Base-by-base conservation (phyloP, 805 yeast species). In the Nakazawaea ishiwadae region DNA sequence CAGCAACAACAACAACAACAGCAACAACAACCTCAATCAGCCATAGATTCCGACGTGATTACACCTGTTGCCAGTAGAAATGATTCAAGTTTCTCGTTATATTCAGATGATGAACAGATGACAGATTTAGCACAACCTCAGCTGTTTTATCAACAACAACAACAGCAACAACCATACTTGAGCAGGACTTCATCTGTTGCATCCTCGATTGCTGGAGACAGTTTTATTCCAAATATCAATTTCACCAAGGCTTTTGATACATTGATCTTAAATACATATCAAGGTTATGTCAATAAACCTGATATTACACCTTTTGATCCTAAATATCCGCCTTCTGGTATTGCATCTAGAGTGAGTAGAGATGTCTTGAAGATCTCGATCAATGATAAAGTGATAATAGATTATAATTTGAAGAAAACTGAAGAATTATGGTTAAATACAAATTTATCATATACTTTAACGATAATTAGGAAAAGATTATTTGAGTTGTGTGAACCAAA, bases 281-380 rank as follows among this genome's bases (percentile, higher is more conserved):
- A 73, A 39, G 51, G 61, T 7, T 65, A 73, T 42, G 69, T 74
- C 12, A 66, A 66, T 36, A 77, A 72, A 50, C 88, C 89, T 5
- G 73, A 77, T 26, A 65, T 71, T 6, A 81, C 90, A 0, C 90
- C 90, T 0, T 82, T 82, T 53, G 80, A 80, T 48, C 72, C 75
- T 14, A 55, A 66, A 31, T 73, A 73, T 51, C 89, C 88, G 6
- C 88, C 89, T 0, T 69, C 81, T 1, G 88, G 88, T 1, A 69
- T 82, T 3, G 66, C 80, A 16, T 77, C 78, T 31, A 68, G 69
- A 40, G 81, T 80, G 0, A 74, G 85, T 5, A 79, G 77, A 50
- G 68, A 74, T 32, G 71, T 82, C 20, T 59, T 76, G 23, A 63
- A 65, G 44, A 45, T 49, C 35, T 15, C 47, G 49, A 35, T 38